phyloP scores from a whole-genome alignment of 192 early-diverging fungal species.

The Coemansia sp. region DNA sequence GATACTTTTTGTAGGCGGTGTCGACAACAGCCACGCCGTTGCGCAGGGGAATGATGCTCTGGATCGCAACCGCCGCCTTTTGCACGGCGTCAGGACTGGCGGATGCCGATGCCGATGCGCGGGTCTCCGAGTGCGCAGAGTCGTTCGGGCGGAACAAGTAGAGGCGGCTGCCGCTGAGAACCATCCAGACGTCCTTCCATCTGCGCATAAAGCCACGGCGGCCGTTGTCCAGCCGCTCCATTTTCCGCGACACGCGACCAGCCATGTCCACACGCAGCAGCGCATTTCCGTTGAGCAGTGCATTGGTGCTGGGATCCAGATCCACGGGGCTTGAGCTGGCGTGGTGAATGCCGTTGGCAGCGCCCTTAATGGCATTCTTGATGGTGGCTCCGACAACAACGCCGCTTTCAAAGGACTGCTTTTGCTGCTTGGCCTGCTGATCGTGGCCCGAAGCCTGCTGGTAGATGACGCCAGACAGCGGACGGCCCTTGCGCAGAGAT shows the following conservation, averaged over 20 bases:
- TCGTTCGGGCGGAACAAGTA: conserved; percentile 67
- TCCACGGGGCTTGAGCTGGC: not conserved
- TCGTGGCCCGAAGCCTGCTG: not conserved
- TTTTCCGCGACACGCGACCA: conserved; percentile 71
- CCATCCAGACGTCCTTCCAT: conserved; percentile 76
- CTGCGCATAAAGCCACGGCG: conserved; percentile 64
- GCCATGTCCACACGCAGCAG: conserved; percentile 62
- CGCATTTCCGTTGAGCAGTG: conserved; percentile 17
- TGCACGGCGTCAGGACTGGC: not conserved
- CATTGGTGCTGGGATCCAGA: not conserved
- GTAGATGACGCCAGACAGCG: conserved; percentile 49
- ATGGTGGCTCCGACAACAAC: not conserved
- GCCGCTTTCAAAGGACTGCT: conserved; percentile 2
- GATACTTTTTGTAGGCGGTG: conserved; percentile 70
- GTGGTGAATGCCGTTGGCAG: not conserved
- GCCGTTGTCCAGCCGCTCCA: conserved; percentile 66
- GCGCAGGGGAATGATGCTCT: conserved; percentile 60
- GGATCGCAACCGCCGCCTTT: conserved; percentile 26
- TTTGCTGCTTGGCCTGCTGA: not conserved
- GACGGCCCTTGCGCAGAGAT: conserved; percentile 46
- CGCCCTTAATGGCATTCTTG: not conserved
- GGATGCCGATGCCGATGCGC: not conserved
- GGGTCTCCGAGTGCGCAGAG: conserved; percentile 39
- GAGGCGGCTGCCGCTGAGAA: conserved; percentile 74
- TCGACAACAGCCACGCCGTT: conserved; percentile 72